Evolutionary conservation across 1,139 yeast genomes (phyloP), one percentile per base, ranked within the genome.

Genomic region (Eremothecium gossypii): DNA sequence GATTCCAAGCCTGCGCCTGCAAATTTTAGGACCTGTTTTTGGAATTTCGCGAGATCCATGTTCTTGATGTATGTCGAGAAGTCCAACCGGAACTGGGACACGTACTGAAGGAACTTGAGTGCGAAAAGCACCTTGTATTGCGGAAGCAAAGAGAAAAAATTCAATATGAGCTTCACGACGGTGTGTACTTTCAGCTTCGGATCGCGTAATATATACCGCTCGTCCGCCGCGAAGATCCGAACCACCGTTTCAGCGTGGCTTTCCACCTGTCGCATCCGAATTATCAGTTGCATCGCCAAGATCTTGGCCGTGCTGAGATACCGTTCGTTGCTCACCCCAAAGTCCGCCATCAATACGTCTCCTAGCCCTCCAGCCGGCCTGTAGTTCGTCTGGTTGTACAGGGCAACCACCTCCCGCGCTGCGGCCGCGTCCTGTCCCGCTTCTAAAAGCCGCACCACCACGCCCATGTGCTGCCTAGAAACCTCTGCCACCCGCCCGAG

Each of bases 71-170:
- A 59, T 3, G 39, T 27, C n/a, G 47, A 49, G 39, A 54, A 52
- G 7, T 42, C 33, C 10, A 57, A 41, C 10, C 51, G 45, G 38
- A 48, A 58, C 37, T 51, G 53, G 9, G 41, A 40, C 20, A 55
- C 41, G 27, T 60, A 61, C 41, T 61, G 61, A 23, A 57, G 38
- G 43, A 58, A 54, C 42, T 61, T 61, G 31, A 60, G 41, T 2
- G 61, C 61, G 37, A 58, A 55, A 13, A 60, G 42, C 4, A 51
- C 44, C 45, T 53, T 56, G 20, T 43, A 46, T 5, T 44, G 38
- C 7, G 58, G 50, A 28, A 52, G 37, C 9, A 49, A 30, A 2
- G 55, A 46, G 33, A 50, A 58, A 30, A 56, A 45, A 44, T 57
- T 58, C 26, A 61, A 46, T n/a, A 60, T 27, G 2, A 60, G 39